These are phyloP conservation scores for Suhomyces coccinellae DNA, from an alignment of 1,139 yeast genomes.

Conservation along the genomic window DNA sequence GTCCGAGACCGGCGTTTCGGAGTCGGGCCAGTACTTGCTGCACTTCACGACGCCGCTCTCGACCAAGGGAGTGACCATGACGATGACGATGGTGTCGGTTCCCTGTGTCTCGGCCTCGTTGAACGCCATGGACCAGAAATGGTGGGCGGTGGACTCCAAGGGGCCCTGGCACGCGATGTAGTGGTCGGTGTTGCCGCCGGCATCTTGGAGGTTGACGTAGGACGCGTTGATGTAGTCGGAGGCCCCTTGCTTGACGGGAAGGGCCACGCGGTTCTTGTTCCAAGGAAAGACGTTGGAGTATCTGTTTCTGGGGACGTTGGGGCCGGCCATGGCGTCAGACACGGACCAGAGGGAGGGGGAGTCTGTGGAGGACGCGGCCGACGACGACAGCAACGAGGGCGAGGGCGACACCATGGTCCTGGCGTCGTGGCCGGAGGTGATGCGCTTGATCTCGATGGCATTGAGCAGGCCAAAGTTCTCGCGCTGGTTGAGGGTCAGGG, in stretches of 20 bases:
- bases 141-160: conserved; percentile 53
- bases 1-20: conserved; percentile 20
- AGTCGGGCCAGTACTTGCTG: conserved; percentile 69
- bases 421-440: conserved; percentile 7
- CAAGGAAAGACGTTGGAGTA: conserved; percentile 47
- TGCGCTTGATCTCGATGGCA: conserved; percentile 13
- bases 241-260: conserved; percentile 24
- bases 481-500: conserved; percentile 12
- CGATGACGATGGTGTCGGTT: conserved; percentile 53
- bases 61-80: conserved; percentile 83
- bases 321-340: conserved; percentile 19
- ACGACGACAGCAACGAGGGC: no score
- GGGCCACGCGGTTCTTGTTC: conserved; percentile 36
- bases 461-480: conserved; percentile 18
- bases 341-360: conserved; percentile 22
- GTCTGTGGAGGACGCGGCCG: neutral
- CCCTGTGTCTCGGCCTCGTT: conserved; percentile 40
- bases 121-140: conserved; percentile 87
- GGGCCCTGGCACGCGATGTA: conserved; percentile 65
- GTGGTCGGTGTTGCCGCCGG: conserved; percentile 8
- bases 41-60: conserved; percentile 69
- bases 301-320: conserved; percentile 34
- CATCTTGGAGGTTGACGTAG: conserved; percentile 23
- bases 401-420: neutral
- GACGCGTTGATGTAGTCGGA: conserved; percentile 49